These are phyloP conservation scores for Carex cristatella DNA, from an alignment of 176 grass and related monocot species.

Conservation along the genomic window DNA sequence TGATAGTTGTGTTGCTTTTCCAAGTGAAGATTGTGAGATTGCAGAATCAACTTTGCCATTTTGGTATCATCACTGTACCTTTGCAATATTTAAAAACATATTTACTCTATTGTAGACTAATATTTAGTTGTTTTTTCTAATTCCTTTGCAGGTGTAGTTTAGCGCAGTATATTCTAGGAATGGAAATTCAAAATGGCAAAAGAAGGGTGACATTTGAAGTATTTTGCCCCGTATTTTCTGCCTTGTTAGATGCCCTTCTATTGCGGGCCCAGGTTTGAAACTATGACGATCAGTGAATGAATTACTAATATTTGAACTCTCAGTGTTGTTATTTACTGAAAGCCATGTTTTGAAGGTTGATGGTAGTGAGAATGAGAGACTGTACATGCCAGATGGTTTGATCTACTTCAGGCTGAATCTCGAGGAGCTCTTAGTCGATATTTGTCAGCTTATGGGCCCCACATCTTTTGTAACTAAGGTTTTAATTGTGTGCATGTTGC, in stretches of 20 bases:
- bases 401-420: constrained; percentile 75
- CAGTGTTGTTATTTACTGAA: constrained; percentile 26
- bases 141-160: constrained; percentile 75
- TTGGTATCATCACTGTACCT: constrained; percentile 42
- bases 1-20: constrained; percentile 68
- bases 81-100: constrained; percentile 25
- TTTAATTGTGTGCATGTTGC: not conserved
- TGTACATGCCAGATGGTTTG: constrained; percentile 60
- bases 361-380: constrained; percentile 34
- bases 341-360: constrained; percentile 36
- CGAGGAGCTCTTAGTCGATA: constrained; percentile 90
- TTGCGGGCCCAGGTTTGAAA: constrained; percentile 63
- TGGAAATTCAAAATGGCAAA: constrained; percentile 47
- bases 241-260: constrained; percentile 77
- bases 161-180: constrained; percentile 60
- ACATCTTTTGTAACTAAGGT: constrained; percentile 68
- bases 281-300: constrained; percentile 13
- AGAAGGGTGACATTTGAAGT: constrained; percentile 44
- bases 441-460: constrained; percentile 78
- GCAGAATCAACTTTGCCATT: constrained; percentile 96
- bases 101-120: constrained; percentile 19
- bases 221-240: constrained; percentile 77
- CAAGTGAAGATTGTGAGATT: constrained; percentile 85
- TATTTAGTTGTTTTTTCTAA: constrained; percentile 23
- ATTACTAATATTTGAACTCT: not conserved